Percentiles rank a stretch among this genome's conserved stretches.
These are phyloP conservation scores for Leccinum subgranulosum DNA, from an alignment of 768 basidiomycete species.

Conservation along the genomic window DNA sequence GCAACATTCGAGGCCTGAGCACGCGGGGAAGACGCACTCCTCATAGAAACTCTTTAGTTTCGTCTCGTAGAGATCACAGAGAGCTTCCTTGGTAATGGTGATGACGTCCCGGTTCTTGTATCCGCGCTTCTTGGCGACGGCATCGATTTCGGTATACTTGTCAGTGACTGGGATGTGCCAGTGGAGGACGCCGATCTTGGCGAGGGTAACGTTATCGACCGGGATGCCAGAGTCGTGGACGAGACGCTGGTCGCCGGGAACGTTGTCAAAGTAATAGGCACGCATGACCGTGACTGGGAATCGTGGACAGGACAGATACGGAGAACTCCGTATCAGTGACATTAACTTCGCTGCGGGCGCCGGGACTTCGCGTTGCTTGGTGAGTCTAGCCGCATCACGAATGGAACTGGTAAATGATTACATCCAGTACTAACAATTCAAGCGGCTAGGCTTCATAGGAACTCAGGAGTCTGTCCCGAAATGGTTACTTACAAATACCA, in stretches of 20 bases:
- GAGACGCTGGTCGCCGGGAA: conserved; percentile 77
- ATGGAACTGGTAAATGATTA: no score
- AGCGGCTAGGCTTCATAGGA: not conserved
- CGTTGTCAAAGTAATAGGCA: conserved; percentile 73
- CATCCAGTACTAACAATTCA: no score
- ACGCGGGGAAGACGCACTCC: conserved; percentile 50
- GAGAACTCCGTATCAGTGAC: not conserved
- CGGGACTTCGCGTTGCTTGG: no score
- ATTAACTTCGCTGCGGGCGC: no score
- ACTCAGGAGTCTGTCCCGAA: not conserved
- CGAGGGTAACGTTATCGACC: conserved; percentile 49
- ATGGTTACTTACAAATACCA: not conserved
- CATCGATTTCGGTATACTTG: conserved; percentile 39
- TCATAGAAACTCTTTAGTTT: conserved; percentile 82
- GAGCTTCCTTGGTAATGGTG: conserved; percentile 69
- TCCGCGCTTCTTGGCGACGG: conserved; percentile 61
- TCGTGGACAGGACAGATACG: no score
- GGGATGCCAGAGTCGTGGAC: conserved; percentile 69
- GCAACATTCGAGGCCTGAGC: not conserved
- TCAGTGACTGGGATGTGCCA: conserved; percentile 53
- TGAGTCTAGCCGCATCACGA: no score
- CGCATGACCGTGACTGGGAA: conserved; percentile 45
- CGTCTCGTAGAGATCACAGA: conserved; percentile 80
- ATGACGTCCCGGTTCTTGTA: conserved; percentile 87
- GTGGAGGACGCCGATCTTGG: conserved; percentile 58